Base-by-base conservation (phyloP, 495 filamentous ascomycete species). In the Aspergillus conjunctus region DNA sequence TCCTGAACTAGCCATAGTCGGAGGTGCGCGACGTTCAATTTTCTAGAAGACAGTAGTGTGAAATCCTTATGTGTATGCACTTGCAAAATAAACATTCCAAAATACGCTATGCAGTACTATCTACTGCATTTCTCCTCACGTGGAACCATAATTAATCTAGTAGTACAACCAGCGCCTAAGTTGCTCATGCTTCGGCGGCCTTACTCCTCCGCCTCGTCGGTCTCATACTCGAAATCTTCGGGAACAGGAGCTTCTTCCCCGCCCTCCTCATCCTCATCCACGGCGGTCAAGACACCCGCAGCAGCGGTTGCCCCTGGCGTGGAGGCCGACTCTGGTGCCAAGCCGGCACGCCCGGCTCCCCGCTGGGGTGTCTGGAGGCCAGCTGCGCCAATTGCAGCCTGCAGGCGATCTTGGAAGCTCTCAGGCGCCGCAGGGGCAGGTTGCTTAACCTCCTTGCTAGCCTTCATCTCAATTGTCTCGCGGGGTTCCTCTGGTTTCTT, bases 241-340 rank as follows among this genome's bases (percentile, higher is more conserved):
- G 93, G 93, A 22, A 88, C 71, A 15, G 86, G 80, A 2, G 93
- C 93, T 66, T 97, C 93, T 66, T 92, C 88, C 12, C 83, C 89
- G 12, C 87, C 91, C 53, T 85, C 91, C 18, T 85, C 87, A 68
- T 96, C 93, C 73, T 97, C 92, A 64, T 95, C 89, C 12, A 93
- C 85, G 0, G 91, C 88, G 9, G 87, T 93, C 63, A 96, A 77
- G 2, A 92, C 90, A 46, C 85, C 91, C 0, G 90, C 92, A 4
- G 89, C 91, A 0, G 89, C 89, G 0, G 85, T 86, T 18, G 90
- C 89, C 32, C 88, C 88, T 20, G 71, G 70, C 18, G 64, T 65
- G 7, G 71, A 66, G 8, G 51, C 63, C 14, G 63, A 74, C 60
- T 57, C 67, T 49, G 57, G 54, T 41, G 50, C 52, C 56, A 73